Conservation (phyloP, 768 basidiomycete genomes). For the Rhodotorula paludigena region DNA sequence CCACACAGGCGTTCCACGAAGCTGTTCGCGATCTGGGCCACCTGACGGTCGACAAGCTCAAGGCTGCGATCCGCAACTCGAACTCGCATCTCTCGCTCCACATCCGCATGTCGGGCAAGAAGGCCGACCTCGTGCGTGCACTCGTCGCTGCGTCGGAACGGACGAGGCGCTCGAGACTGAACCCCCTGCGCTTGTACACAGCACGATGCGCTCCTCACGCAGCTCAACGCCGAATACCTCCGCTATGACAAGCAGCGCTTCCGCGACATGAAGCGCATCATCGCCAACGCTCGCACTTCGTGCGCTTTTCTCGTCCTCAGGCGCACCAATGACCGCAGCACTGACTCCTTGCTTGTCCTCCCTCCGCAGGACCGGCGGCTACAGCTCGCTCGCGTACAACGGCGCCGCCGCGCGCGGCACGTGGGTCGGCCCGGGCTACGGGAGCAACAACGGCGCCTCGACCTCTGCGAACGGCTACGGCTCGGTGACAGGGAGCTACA, state of each 20-base stretch:
- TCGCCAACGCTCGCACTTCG: too few species aligned
- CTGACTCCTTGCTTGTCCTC: background rate
- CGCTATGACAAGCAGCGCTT: conserved; percentile 2
- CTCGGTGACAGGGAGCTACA: background rate
- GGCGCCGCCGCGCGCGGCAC: background rate
- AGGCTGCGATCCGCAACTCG: conserved; percentile 9
- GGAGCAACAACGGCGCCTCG: background rate
- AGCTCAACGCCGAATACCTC: background rate
- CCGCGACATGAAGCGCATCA: background rate
- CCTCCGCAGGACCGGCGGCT: background rate
- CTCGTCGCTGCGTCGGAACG: background rate
- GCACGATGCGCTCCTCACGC: conserved; percentile 2
- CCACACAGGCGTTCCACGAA: background rate
- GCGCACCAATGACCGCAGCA: background rate
- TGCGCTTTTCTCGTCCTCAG: background rate
- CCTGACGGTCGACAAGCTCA: conserved; percentile 38
- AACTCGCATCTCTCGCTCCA: conserved; percentile 5
- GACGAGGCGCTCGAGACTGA: too few species aligned
- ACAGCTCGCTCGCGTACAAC: too few species aligned
- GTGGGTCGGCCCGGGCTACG: background rate
- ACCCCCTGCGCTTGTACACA: background rate
- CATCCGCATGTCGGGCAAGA: conserved; percentile 22
- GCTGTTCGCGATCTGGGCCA: background rate
- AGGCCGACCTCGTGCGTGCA: conserved; percentile 22
- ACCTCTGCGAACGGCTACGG: background rate